Evolutionary conservation across 371 early-diverging fungal species (phyloP).

Genomic region (Actinomortierella ambigua): DNA sequence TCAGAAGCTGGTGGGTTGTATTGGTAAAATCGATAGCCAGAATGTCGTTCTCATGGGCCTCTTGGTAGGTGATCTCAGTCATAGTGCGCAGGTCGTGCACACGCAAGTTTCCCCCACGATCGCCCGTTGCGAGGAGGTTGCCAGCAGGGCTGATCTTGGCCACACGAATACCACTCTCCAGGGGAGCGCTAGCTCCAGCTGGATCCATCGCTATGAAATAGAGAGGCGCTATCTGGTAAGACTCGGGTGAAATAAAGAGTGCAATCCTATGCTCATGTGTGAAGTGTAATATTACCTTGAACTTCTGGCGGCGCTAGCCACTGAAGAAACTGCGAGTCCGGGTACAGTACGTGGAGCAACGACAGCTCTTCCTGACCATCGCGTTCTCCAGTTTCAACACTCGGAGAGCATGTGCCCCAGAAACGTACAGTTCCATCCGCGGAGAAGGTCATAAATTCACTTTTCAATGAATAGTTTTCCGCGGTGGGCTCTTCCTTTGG

Average conservation of each 20-base stretch:
- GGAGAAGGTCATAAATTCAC: constrained; percentile 72
- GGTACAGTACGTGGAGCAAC: no score
- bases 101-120: constrained; percentile 77
- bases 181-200: constrained; percentile 1
- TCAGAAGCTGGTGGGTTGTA: constrained; percentile 11
- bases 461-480: no score
- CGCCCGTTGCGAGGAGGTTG: constrained; percentile 74
- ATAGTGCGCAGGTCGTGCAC: constrained; percentile 66
- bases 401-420: constrained; percentile 63
- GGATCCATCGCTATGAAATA: no score
- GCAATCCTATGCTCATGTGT: no score
- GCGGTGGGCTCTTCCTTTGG: no score
- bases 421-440: constrained; percentile 83
- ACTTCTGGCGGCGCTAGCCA: constrained; percentile 22
- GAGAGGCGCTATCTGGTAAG: no score
- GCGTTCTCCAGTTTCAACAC: neutral
- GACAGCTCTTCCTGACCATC: no score
- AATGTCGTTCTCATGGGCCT: constrained; percentile 88
- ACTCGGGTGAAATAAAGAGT: no score
- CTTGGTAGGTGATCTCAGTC: constrained; percentile 68
- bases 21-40: constrained; percentile 76
- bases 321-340: constrained; percentile 1
- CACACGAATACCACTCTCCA: constrained; percentile 72
- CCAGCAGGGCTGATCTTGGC: constrained; percentile 74
- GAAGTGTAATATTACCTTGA: constrained; percentile 25